Percentiles rank a stretch among this genome's conserved stretches.
Conservation (phyloP, 805 yeast genomes). For the Barnettozyma vustinii region DNA sequence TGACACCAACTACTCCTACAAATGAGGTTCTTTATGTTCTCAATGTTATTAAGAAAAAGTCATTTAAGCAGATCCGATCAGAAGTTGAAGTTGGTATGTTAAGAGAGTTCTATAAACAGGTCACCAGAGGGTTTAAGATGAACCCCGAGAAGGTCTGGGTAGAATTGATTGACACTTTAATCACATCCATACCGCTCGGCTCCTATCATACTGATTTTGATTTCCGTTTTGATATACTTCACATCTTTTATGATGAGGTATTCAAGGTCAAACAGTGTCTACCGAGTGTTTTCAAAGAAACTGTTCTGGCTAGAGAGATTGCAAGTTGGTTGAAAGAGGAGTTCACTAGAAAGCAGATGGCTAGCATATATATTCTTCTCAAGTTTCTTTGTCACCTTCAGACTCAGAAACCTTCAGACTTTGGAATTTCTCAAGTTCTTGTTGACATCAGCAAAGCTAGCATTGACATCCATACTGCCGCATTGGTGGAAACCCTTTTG, state of each 20-base stretch:
- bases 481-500: not conserved
- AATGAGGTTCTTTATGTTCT: not conserved
- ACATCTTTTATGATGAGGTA: not conserved
- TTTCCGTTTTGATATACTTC: constrained; percentile 1
- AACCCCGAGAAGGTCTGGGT: not conserved
- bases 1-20: not conserved
- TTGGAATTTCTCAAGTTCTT: not conserved
- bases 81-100: not conserved
- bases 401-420: not conserved
- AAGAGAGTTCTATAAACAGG: not conserved
- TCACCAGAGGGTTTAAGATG: not conserved
- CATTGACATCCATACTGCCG: not conserved
- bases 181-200: not conserved
- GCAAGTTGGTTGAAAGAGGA: not conserved
- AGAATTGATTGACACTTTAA: not conserved
- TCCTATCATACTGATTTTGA: not conserved
- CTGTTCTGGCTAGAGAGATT: not conserved
- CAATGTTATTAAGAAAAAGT: not conserved
- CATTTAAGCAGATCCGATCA: not conserved
- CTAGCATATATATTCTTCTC: not conserved
- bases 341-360: not conserved
- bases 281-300: not conserved
- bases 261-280: not conserved
- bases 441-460: not conserved
- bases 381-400: not conserved